Percentiles rank a stretch among this genome's conserved stretches.
Conservation (phyloP, 805 yeast genomes). For the Metschnikowia shivogae region DNA sequence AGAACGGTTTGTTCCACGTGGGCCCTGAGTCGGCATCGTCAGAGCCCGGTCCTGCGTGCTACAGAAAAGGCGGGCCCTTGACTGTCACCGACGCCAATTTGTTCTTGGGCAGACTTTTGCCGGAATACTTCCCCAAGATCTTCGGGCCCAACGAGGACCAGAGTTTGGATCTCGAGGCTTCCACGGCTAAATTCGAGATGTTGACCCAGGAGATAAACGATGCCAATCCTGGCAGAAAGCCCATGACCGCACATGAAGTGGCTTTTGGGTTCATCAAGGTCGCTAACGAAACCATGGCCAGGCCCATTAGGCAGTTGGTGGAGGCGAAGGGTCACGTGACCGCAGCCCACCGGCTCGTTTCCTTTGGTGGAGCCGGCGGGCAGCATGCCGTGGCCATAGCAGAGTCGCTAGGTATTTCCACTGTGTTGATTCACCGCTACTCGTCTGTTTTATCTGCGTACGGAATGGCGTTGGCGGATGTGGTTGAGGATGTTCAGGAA, state of each 20-base stretch:
- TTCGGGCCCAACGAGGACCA: constrained; percentile 17
- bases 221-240: constrained; percentile 9
- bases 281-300: constrained; percentile 20
- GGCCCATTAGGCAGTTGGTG: constrained; percentile 18
- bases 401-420: constrained; percentile 15
- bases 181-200: constrained; percentile 10
- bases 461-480: constrained; percentile 21
- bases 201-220: constrained; percentile 15
- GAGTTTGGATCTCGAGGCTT: constrained; percentile 14
- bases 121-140: constrained; percentile 18
- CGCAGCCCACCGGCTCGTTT: constrained; percentile 15
- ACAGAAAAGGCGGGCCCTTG: constrained; percentile 20
- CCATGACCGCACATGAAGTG: constrained; percentile 17
- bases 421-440: constrained; percentile 17
- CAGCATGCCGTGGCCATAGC: constrained; percentile 20
- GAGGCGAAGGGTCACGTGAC: constrained; percentile 19
- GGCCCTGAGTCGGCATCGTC: constrained; percentile 20
- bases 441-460: constrained; percentile 20
- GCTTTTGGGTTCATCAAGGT: constrained; percentile 19
- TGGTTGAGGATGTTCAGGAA: constrained; percentile 18
- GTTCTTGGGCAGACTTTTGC: constrained; percentile 17
- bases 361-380: constrained; percentile 21
- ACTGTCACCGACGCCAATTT: constrained; percentile 21
- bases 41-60: constrained; percentile 21
- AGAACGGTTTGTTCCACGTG: constrained; percentile 19